A percentile compares a stretch with the other conserved stretches of the same genome.
Evolutionary conservation across 257 asterid genomes (phyloP).

Genomic region (Plantago ovata): DNA sequence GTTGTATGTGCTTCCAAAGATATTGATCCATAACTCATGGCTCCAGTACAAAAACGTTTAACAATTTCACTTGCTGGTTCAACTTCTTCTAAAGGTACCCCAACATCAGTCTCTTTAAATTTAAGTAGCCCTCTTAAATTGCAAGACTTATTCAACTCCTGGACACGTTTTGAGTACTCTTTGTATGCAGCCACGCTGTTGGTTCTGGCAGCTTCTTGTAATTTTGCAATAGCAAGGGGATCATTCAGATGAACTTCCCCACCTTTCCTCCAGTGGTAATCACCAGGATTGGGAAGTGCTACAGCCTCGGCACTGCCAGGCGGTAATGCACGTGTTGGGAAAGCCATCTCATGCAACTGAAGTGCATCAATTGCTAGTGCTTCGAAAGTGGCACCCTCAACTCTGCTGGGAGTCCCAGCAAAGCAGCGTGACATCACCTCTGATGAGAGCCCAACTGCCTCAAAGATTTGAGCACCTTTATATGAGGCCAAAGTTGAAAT

Average conservation of each 20-base stretch:
- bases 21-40: constrained; percentile 98
- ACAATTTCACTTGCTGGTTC: constrained; percentile 95
- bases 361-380: constrained; percentile 89
- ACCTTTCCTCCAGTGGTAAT: constrained; percentile 97
- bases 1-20: constrained; percentile 94
- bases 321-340: constrained; percentile 78
- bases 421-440: constrained; percentile 97
- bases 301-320: constrained; percentile 95
- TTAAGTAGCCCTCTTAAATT: constrained; percentile 95
- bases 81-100: constrained; percentile 82
- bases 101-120: constrained; percentile 60
- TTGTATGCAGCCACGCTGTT: constrained; percentile 91
- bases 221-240: constrained; percentile 91
- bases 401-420: constrained; percentile 96
- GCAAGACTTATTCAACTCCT: constrained; percentile 82
- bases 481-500: constrained; percentile 98
- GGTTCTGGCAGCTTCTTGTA: constrained; percentile 90
- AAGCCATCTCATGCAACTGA: constrained; percentile 83
- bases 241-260: constrained; percentile 96
- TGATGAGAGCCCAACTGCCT: constrained; percentile 98
- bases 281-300: constrained; percentile 98
- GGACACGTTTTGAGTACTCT: constrained; percentile 83
- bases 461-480: constrained; percentile 98
- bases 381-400: constrained; percentile 97
- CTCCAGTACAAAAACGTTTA: constrained; percentile 91